Evolutionary conservation across 768 basidiomycete species (phyloP), one percentile per base, ranked within the genome.

Genomic region (Chalciporus sphaerocephalus): DNA sequence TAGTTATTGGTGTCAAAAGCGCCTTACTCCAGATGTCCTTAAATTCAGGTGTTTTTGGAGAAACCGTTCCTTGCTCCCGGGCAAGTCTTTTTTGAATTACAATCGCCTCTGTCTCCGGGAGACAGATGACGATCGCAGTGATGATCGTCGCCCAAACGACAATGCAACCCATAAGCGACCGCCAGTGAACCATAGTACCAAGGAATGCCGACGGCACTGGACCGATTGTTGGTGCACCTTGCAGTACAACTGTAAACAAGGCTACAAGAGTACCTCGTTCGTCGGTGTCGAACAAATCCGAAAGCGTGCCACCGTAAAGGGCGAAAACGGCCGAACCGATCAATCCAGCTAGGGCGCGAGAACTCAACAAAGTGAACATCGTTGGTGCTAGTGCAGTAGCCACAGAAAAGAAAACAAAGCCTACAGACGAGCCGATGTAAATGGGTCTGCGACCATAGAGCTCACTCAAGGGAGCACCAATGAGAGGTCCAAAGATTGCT

Each of bases 151-250:
- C 54, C 53, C 59, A 59, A 0, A n/a, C 34, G 22, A 54, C 47
- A 6, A 61, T 53, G 11, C 44, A 50, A 10, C 49, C 60, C 51
- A 61, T 53, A 22, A 55, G 17, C 53, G 46, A 59, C 13, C 51
- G 57, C 59, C 60, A 59, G 33, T 50, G 46, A 18, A 61, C 40
- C 21, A 51, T 27, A 17, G 42, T 17, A 12, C 59, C 54, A 20
- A 61, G 52, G 9, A 61, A 15, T 4, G 60, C 53, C 2, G 57
- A 56, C n/a, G 59, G 59, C 9, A 61, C 59, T 5, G 59, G 55
- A 6, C 57, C 60, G 22, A 61, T 47, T 7, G 59, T 61, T 3
- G 54, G 57, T 40, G 57, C 59, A 27, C 59, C 60, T 46, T 61
- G 59, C 8, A 56, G 51, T 6, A 61, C 51, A 17, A 61, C 25